A percentile compares a stretch with the other conserved stretches of the same genome.
Conservation (phyloP, 148 eudicot genomes). For the Camellia lanceoleosa region DNA sequence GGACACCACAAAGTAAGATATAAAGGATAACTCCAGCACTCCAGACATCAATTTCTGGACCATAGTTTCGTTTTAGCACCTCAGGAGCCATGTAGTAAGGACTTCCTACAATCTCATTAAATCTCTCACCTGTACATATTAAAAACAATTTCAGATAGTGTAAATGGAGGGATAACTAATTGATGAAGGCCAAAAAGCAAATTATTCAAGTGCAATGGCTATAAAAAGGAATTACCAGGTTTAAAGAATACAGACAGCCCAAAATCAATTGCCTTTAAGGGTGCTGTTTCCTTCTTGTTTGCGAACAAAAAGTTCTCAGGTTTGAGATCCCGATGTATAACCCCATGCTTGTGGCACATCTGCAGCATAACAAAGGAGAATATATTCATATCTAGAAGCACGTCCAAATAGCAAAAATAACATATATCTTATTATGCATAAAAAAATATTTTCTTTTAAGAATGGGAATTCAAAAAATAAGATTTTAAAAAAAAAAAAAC, state of each 20-base stretch:
- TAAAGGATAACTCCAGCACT: slow-evolving; percentile 65
- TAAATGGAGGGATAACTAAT: neutral
- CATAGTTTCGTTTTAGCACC: slow-evolving; percentile 49
- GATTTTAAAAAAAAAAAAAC: too few species aligned
- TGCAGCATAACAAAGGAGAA: slow-evolving; percentile 5
- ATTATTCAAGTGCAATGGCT: neutral
- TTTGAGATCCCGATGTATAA: slow-evolving; percentile 32
- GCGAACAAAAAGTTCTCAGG: slow-evolving; percentile 31
- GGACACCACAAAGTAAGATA: slow-evolving; percentile 56
- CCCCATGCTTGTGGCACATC: slow-evolving; percentile 29
- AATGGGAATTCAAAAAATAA: neutral
- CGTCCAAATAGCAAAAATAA: neutral
- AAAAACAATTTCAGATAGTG: neutral
- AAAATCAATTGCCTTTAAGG: slow-evolving; percentile 30
- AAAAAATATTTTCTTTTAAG: neutral
- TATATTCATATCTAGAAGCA: neutral
- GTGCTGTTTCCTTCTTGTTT: slow-evolving; percentile 26
- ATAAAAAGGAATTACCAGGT: slow-evolving; percentile 25
- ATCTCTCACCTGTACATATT: slow-evolving; percentile 17
- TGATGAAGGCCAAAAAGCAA: neutral
- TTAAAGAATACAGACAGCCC: slow-evolving; percentile 29
- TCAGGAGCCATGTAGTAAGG: slow-evolving; percentile 67
- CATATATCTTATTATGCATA: too few species aligned
- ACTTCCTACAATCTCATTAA: slow-evolving; percentile 44
- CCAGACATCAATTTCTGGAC: slow-evolving; percentile 54